phyloP scores from a whole-genome alignment of 2,329 filamentous ascomycete species.

The Lasiodiplodia theobromae region DNA sequence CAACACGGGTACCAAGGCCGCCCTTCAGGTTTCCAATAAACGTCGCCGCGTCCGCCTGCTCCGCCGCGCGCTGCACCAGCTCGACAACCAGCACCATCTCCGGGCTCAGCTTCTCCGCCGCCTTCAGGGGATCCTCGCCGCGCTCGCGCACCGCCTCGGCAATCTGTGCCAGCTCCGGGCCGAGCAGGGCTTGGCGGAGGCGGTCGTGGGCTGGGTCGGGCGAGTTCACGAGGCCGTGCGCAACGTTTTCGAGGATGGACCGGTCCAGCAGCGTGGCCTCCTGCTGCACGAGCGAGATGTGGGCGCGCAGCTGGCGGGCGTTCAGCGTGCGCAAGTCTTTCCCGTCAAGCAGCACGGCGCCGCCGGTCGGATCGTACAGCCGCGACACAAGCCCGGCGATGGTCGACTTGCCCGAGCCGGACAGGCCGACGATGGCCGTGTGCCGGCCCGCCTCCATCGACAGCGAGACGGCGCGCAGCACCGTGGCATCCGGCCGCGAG shows the following conservation, averaged over 20 bases:
- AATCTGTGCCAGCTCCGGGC: constrained; percentile 58
- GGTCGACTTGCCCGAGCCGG: constrained; percentile 55
- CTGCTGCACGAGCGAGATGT: constrained; percentile 56
- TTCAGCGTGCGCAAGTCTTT: constrained; percentile 48
- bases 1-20: constrained; percentile 58
- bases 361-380: constrained; percentile 50
- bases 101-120: constrained; percentile 53
- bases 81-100: constrained; percentile 60
- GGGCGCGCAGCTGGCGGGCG: constrained; percentile 44
- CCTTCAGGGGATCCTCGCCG: constrained; percentile 51
- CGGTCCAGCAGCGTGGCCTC: constrained; percentile 60
- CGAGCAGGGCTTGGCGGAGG: constrained; percentile 57
- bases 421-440: constrained; percentile 42
- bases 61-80: constrained; percentile 59
- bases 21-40: constrained; percentile 64
- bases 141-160: constrained; percentile 62
- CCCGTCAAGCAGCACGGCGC: constrained; percentile 46
- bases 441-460: constrained; percentile 45
- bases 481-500: constrained; percentile 47
- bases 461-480: constrained; percentile 48
- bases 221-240: constrained; percentile 57
- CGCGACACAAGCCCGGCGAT: constrained; percentile 48
- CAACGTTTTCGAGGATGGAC: constrained; percentile 62
- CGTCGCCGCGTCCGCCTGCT: constrained; percentile 64
- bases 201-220: constrained; percentile 40